Base-by-base conservation (phyloP, 1,284 basidiomycete species). In the Fistulina hepatica region DNA sequence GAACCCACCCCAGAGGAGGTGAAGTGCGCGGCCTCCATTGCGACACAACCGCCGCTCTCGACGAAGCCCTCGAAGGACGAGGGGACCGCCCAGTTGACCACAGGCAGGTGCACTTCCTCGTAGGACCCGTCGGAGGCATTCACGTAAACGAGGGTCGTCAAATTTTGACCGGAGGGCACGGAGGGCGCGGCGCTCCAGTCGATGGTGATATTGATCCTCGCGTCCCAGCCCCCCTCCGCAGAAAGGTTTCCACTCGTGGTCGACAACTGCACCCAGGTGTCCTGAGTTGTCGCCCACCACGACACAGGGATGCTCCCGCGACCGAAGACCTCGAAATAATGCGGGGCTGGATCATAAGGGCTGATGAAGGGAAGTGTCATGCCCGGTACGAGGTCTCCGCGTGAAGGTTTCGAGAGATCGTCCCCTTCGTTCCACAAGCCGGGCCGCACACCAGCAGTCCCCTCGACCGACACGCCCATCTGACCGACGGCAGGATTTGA, bases 21-120 rank as follows among this genome's bases (percentile, higher is more conserved):
- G 0, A 67, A 57, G 50, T 80, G 76, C 3, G 63, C 69, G 10
- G 76, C 78, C 48, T 83, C 77, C 24, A 81, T 76, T 2, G 73
- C 73, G 28, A 82, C 62, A 12, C 64, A 70, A 7, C 76, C 74
- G 36, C 71, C 68, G 12, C 72, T 72, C 49, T 81, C 73, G 15
- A 81, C 69, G 43, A 76, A 76, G 6, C 78, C 77, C 11, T 6
- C 20, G 21, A 37, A 41, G 20, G 17, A 19, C 15, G n/a, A 13
- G 2, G 30, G 34, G 4, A 28, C n/a, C 12, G 21, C 9, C 2
- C 21, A 5, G 20, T 41, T 41, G 21, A 24, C 12, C 6, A 44
- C 30, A 8, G 34, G 40, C 6, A 41, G 22, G 28, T 21, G 31
- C 20, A 41, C 27, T 20, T 37, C 24, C 32, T 41, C 40, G 32